A percentile compares a stretch with the other conserved stretches of the same genome.
phyloP scores from a whole-genome alignment of 305 asterid species.

The Fraxinus velutina region DNA sequence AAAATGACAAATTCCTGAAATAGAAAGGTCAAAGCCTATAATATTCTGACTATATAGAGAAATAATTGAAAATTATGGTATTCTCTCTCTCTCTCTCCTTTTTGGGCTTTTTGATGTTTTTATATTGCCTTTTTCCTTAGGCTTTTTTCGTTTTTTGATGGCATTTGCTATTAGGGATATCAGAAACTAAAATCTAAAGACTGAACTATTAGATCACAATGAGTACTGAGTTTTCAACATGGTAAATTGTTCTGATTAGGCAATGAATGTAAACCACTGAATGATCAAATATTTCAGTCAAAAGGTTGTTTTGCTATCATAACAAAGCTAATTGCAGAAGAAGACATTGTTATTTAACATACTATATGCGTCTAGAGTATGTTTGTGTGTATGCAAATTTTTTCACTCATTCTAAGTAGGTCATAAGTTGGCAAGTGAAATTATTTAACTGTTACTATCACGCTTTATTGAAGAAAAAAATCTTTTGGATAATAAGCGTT shows the following conservation, averaged over 20 bases:
- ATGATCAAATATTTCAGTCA: background rate
- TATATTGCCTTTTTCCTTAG: background rate
- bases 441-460: background rate
- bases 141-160: background rate
- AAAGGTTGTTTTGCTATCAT: background rate
- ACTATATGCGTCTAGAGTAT: no score
- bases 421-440: background rate
- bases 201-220: background rate
- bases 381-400: background rate
- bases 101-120: background rate
- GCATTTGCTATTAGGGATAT: background rate
- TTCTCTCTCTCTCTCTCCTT: no score
- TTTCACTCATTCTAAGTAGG: background rate
- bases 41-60: background rate
- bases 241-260: background rate
- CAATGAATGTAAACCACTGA: background rate
- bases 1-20: background rate
- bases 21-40: background rate
- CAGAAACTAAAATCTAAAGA: background rate
- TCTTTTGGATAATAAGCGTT: background rate
- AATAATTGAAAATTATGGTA: background rate
- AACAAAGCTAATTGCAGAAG: background rate
- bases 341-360: no score
- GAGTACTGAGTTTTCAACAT: background rate
- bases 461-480: background rate